Evolutionary conservation across 2,329 filamentous ascomycete species (phyloP).

Genomic region (Fusarium pilosicola): DNA sequence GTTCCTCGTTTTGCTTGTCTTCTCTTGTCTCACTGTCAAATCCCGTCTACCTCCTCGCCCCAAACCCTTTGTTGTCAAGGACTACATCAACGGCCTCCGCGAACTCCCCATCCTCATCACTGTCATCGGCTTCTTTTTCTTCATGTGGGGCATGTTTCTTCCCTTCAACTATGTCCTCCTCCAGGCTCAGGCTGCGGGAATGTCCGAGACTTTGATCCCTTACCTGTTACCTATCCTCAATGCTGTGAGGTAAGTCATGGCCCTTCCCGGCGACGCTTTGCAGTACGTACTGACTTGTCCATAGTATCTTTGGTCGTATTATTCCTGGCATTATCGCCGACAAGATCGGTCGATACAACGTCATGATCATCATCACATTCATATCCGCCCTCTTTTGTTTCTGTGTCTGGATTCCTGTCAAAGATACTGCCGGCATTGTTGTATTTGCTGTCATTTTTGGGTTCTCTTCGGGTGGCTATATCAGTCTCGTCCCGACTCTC

Average conservation of each 20-base stretch:
- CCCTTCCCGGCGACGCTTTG: no score
- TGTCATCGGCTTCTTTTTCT: constrained; percentile 60
- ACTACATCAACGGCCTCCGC: constrained; percentile 58
- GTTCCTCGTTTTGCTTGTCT: constrained; percentile 50
- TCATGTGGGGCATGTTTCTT: constrained; percentile 65
- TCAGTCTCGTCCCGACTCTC: constrained; percentile 70
- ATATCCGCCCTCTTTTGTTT: constrained; percentile 58
- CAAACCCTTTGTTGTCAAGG: constrained; percentile 55
- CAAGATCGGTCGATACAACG: constrained; percentile 57
- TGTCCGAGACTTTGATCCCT: constrained; percentile 53
- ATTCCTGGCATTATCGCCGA: constrained; percentile 60
- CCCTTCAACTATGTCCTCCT: constrained; percentile 64
- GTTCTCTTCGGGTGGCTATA: constrained; percentile 73
- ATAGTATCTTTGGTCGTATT: constrained; percentile 62
- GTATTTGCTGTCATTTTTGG: constrained; percentile 75
- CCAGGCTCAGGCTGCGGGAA: constrained; percentile 57
- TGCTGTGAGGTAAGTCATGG: constrained; percentile 54
- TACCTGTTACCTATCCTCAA: constrained; percentile 68
- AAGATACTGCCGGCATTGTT: constrained; percentile 66
- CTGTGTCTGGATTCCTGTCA: constrained; percentile 60
- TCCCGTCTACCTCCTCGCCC: constrained; percentile 57
- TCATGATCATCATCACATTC: constrained; percentile 62
- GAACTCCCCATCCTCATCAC: constrained; percentile 59
- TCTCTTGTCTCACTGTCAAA: constrained; percentile 50
- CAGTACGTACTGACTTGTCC: constrained; percentile 11